A percentile compares a stretch with the other conserved stretches of the same genome.
These are phyloP conservation scores for Trametes pubescens DNA, from an alignment of 1,284 basidiomycete species.

Conservation along the genomic window DNA sequence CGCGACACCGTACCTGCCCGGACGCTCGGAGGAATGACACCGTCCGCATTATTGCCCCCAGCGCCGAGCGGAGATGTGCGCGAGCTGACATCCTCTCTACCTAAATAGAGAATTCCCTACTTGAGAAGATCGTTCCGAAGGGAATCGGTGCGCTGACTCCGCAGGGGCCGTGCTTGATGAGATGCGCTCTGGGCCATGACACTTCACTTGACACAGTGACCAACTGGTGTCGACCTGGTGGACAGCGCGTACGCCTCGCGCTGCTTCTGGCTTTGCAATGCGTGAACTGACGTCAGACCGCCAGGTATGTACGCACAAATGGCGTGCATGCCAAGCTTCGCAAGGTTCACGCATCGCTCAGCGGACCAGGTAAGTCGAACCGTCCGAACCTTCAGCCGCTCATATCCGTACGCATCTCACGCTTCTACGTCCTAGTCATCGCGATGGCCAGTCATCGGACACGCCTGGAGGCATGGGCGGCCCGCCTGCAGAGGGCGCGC, in stretches of 20 bases:
- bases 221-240: neutral
- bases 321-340: neutral
- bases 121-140: too few relatives aligned
- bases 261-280: slow-evolving; percentile 4
- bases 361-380: neutral
- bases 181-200: neutral
- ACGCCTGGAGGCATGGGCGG: neutral
- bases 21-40: neutral
- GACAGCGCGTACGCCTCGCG: neutral
- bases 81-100: neutral
- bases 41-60: neutral
- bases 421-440: neutral
- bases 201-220: neutral
- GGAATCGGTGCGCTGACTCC: neutral
- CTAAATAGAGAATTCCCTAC: too few relatives aligned
- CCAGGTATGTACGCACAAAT: neutral
- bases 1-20: neutral
- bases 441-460: neutral
- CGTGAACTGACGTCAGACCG: slow-evolving; percentile 1
- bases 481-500: neutral
- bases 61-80: neutral
- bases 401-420: neutral
- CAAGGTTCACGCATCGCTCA: neutral
- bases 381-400: neutral
- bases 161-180: slow-evolving; percentile 1